Base-by-base conservation (phyloP, 2,329 filamentous ascomycete genomes). In the Fusarium sp. region DNA sequence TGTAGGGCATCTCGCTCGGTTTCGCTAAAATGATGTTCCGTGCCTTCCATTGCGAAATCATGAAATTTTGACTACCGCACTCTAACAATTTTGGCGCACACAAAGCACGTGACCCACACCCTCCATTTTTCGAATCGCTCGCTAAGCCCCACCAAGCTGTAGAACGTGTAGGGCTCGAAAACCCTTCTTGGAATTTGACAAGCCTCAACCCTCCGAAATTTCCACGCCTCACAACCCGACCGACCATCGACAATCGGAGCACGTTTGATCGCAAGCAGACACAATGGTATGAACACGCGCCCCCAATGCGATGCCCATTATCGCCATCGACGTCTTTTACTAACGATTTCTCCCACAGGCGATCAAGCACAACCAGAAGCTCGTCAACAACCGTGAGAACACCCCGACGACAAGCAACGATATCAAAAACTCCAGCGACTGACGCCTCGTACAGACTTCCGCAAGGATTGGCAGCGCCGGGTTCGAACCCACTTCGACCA, bases 341-440 rank as follows among this genome's bases (percentile, higher is more conserved):
- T 79, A 62, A 78, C 65, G 53, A 73, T 76, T 70, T 77, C 75
- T 66, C 59, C 73, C 58, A 70, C 75, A 92, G 95, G 93, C 95
- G 90, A 97, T 98, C 94, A 97, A 97, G 92, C 94, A 98, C 93
- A 98, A 98, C 89, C 94, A 98, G 90, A 93, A 95, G 89, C 92
- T 98, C 86, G 92, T 93, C 84, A 93, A 95, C 91, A 97, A 97
- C 91, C 95, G 92, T 94, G 88, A 88, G 92, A 81, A 78, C 70
- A 71, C 75, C 72, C 60, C 67, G 66, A 68, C 72, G 66, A 75
- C 51, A 51, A 73, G 57, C 75, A 75, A 78, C 76, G 69, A 75
- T 71, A 62, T 66, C 64, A 63, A 67, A 74, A 61, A 65, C 46
- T 51, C 46, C 60, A 70, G 78, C 77, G 78, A 82, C 85, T 86